phyloP scores from a whole-genome alignment of 129 eudicot species.

The sunflower (Helianthus annuus) region DNA sequence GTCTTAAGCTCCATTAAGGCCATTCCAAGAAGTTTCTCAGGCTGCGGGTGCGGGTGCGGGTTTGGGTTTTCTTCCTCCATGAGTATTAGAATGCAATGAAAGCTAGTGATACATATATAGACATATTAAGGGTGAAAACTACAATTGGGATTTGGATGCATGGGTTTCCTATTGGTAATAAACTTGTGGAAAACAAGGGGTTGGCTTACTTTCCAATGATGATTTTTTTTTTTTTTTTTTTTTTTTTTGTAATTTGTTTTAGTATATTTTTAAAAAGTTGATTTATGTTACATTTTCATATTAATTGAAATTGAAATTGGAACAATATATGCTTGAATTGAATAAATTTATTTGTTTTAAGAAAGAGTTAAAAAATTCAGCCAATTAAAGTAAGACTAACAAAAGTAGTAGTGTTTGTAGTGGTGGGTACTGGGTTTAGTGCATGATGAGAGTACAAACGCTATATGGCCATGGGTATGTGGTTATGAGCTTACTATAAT shows the following conservation, averaged over 20 bases:
- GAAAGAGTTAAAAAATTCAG: no score
- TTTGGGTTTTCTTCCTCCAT: slow-evolving; percentile 33
- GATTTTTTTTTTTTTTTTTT: no score
- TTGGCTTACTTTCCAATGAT: slow-evolving; percentile 6
- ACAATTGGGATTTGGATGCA: slow-evolving; percentile 32
- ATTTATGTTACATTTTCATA: no score
- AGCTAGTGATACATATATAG: slow-evolving; percentile 9
- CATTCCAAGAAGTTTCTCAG: slow-evolving; percentile 21
- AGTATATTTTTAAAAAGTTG: neutral
- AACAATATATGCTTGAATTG: no score
- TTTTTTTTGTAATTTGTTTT: neutral
- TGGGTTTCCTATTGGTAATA: slow-evolving; percentile 38
- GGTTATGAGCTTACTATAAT: no score
- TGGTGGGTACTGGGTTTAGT: no score
- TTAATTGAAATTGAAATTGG: no score
- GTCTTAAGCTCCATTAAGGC: slow-evolving; percentile 54
- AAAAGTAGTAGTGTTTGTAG: no score
- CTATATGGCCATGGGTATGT: no score
- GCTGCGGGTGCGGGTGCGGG: slow-evolving; percentile 12
- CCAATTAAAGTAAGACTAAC: no score
- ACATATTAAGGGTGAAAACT: slow-evolving; percentile 19
- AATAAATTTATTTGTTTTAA: no score
- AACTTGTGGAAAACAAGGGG: slow-evolving; percentile 2
- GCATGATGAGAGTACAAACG: no score
- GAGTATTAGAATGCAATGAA: slow-evolving; percentile 7